Percentiles rank a stretch among this genome's conserved stretches.
These are phyloP conservation scores for Diversispora epigaea DNA, from an alignment of 192 early-diverging fungal species.

Conservation along the genomic window DNA sequence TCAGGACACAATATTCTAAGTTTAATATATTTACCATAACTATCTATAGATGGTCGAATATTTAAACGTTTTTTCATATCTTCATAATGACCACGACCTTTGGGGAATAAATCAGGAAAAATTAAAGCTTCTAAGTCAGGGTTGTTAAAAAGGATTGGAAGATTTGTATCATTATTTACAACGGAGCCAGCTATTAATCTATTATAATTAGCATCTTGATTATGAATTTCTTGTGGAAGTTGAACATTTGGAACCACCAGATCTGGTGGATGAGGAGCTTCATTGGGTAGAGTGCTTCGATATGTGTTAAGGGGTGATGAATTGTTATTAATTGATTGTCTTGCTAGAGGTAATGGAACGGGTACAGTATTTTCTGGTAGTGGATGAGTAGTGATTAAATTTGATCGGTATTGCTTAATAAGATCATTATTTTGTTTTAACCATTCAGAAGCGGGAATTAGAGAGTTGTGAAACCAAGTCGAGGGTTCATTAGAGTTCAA, in stretches of 20 bases:
- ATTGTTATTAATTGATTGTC: neutral
- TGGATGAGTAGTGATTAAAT: neutral
- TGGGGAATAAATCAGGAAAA: neutral
- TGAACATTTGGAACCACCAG: neutral
- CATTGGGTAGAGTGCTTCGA: neutral
- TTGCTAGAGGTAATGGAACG: neutral
- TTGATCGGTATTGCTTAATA: neutral
- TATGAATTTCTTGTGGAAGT: conserved; percentile 4
- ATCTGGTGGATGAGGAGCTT: neutral
- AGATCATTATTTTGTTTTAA: neutral
- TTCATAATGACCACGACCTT: neutral
- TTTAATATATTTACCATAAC: conserved; percentile 21
- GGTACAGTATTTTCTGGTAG: neutral
- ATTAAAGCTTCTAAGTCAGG: neutral
- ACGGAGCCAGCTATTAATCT: neutral
- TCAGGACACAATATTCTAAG: conserved; percentile 5
- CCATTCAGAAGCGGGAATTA: neutral
- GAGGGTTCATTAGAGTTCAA: neutral
- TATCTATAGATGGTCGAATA: neutral
- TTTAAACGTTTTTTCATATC: neutral
- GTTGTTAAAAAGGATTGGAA: neutral
- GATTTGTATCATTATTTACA: neutral
- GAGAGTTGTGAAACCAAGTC: neutral
- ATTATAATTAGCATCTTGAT: conserved; percentile 15
- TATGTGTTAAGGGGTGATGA: neutral